Base-by-base conservation (phyloP, 257 asterid species). In the Nicotiana benthamiana region DNA sequence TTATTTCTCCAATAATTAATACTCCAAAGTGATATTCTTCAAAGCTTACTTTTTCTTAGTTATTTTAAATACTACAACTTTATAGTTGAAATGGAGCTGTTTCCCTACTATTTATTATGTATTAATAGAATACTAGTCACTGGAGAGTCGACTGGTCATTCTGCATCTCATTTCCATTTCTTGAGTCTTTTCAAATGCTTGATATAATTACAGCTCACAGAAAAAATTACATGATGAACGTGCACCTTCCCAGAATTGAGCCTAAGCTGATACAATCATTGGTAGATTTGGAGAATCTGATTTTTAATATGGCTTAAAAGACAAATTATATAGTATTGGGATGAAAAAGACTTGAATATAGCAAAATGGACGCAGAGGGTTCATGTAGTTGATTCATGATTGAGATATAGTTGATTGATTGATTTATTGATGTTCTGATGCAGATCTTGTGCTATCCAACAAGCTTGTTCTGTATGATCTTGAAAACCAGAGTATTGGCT, bases 401-500 rank as follows among this genome's bases (percentile, higher is more conserved):
- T 43, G 36, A 20, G 34, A 75, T 48, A 13, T 1, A 20, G 15
- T 34, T 34, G 22, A 20, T 30, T 24, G 57, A 40, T 59, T 43
- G 16, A 34, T 46, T 34, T 75, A 0, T 54, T 51, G 75, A 51
- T 57, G 2, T 30, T 46, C 9, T 18, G 54, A 75, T 87, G 90
- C 98, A 93, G 98, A 95, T 88, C 86, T 91, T 81, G 97, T 89
- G 53, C 81, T 95, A 62, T 72, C 97, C 17, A 89, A 93, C 91
- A 95, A 92, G 95, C 97, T 95, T 74, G 92, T 93, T 30, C 63
- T 87, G 61, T 95, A 95, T 80, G 97, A 93, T 88, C 88, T 95
- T 60, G 99, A 91, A 75, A 88, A 92, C 62, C 93, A 87, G 90
- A 87, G 90, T 10, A 86, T 95, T 61, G 99, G 99, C 86, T 93